Percentiles rank a stretch among this genome's conserved stretches.
Conservation (phyloP, 805 yeast genomes). For the Kluyveromyces aestuarii region DNA sequence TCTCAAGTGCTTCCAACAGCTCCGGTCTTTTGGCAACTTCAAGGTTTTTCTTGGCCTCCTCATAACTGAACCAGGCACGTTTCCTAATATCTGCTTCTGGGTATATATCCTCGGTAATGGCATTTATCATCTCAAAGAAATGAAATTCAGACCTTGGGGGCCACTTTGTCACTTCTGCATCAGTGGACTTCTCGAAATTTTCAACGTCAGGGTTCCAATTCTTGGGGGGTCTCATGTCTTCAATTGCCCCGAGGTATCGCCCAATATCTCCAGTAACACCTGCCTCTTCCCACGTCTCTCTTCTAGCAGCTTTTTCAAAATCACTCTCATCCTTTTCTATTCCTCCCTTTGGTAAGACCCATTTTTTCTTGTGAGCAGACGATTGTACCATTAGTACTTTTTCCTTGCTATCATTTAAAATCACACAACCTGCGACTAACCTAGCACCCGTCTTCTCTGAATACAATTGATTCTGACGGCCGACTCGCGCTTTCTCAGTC, state of each 20-base stretch:
- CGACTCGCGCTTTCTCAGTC: constrained; percentile 38
- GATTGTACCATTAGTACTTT: constrained; percentile 76
- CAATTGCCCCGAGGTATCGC: constrained; percentile 51
- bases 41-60: constrained; percentile 58
- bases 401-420: constrained; percentile 46
- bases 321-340: constrained; percentile 71
- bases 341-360: constrained; percentile 97
- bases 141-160: constrained; percentile 83
- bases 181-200: constrained; percentile 13
- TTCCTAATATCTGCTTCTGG: constrained; percentile 63
- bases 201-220: constrained; percentile 29
- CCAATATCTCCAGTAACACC: constrained; percentile 68
- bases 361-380: constrained; percentile 52
- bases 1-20: constrained; percentile 51
- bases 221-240: constrained; percentile 48
- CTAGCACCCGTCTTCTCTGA: constrained; percentile 60
- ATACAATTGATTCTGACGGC: constrained; percentile 53
- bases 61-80: constrained; percentile 67
- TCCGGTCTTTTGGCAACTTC: constrained; percentile 54
- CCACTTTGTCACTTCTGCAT: constrained; percentile 24
- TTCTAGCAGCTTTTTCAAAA: constrained; percentile 44
- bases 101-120: constrained; percentile 49
- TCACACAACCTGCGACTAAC: constrained; percentile 87
- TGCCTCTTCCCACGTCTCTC: constrained; percentile 98
- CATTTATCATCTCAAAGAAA: constrained; percentile 68